These are phyloP conservation scores for Maudiozyma saulgeensis DNA, from an alignment of 805 yeast species.

Conservation along the genomic window DNA sequence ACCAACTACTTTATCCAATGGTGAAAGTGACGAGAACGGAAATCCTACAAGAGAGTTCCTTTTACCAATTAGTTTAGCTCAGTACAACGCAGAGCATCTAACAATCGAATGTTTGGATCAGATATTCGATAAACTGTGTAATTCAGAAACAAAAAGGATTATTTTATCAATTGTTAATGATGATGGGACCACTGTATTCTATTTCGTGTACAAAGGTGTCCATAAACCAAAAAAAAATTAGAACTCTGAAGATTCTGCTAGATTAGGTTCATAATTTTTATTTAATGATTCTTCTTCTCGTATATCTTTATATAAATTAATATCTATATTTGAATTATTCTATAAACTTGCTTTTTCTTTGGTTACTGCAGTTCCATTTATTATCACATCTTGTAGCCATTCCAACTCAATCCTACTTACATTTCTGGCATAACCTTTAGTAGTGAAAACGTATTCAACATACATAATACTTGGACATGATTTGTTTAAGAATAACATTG, in stretches of 20 bases:
- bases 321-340: neutral
- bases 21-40: conserved; percentile 7
- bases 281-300: neutral
- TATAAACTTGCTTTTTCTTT: conserved; percentile 4
- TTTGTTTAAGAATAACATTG: conserved; percentile 66
- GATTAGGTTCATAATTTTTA: neutral
- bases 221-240: conserved; percentile 52
- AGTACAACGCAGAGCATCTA: conserved; percentile 14
- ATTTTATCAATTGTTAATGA: conserved; percentile 47
- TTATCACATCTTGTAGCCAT: conserved; percentile 77
- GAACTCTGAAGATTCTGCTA: neutral
- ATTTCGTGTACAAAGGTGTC: conserved; percentile 56
- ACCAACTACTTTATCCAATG: conserved; percentile 18
- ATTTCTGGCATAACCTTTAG: conserved; percentile 84
- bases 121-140: conserved; percentile 14
- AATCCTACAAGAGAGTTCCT: conserved; percentile 14
- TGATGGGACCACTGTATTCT: conserved; percentile 67
- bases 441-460: conserved; percentile 86
- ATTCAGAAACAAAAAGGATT: conserved; percentile 31
- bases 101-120: conserved; percentile 19
- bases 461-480: conserved; percentile 84
- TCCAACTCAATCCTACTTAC: conserved; percentile 73
- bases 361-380: conserved; percentile 9
- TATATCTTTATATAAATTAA: neutral
- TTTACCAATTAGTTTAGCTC: conserved; percentile 24